Evolutionary conservation across 2,329 filamentous ascomycete species (phyloP).

Genomic region (Scytalidium sp.): DNA sequence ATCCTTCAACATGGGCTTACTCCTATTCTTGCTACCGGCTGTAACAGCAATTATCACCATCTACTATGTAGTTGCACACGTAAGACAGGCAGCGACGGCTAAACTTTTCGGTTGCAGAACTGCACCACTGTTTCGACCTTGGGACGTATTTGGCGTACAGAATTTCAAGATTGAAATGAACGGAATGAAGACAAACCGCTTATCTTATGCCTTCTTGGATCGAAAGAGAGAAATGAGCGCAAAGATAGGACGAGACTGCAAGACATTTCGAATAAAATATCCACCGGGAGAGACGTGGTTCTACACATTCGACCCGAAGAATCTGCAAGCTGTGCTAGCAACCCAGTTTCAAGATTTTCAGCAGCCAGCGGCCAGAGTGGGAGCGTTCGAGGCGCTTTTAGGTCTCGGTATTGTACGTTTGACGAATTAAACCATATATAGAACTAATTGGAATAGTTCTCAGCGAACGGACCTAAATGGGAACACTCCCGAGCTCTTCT

Average conservation of each 20-base stretch:
- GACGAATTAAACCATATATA: conserved; percentile 13
- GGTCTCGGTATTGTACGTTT: conserved; percentile 16
- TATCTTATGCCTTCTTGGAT: conserved; percentile 13
- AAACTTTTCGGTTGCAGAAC: conserved; percentile 15
- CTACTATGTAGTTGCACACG: conserved; percentile 12
- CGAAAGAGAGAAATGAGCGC: conserved; percentile 14
- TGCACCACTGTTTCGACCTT: conserved; percentile 14
- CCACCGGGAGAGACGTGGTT: conserved; percentile 12
- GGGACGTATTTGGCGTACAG: conserved; percentile 15
- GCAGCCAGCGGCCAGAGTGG: conserved; percentile 14
- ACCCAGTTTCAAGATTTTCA: conserved; percentile 17
- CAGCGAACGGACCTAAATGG: conserved; percentile 15
- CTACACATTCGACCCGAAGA: conserved; percentile 15
- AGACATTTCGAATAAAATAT: conserved; percentile 16
- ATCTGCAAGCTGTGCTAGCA: conserved; percentile 17
- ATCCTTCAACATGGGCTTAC: conserved; percentile 13
- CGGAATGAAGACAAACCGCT: conserved; percentile 14
- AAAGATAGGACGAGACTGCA: conserved; percentile 13
- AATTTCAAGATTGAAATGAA: conserved; percentile 15
- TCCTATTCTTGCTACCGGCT: conserved; percentile 10
- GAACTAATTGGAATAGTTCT: conserved; percentile 13
- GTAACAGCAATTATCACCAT: conserved; percentile 12
- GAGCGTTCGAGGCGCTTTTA: conserved; percentile 14
- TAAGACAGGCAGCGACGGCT: conserved; percentile 13
- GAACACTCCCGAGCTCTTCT: conserved; percentile 37